Base-by-base conservation (phyloP, 495 filamentous ascomycete species). In the Bathelium albidoporum region DNA sequence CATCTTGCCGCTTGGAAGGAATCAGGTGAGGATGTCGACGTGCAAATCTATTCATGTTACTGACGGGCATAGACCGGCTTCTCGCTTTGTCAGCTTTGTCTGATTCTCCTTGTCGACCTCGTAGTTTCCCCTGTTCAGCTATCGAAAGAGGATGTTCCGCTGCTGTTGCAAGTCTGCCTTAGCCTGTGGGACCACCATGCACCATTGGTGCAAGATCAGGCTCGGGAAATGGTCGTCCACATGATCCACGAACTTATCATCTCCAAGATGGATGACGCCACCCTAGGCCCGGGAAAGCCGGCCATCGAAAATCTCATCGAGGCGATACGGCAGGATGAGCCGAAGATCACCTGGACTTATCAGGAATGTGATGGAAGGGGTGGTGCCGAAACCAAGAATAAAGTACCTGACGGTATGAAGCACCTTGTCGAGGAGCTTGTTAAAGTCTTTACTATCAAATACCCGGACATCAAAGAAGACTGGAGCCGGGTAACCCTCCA, bases 101-200 rank as follows among this genome's bases (percentile, higher is more conserved):
- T 98, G 32, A 96, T 97, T 36, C 84, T 97, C 62, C 82, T 98
- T 14, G 94, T 98, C 20, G 94, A 98, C 77, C 82, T 98, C 24
- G 91, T 97, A 83, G 91, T 98, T 32, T 89, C 91, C 22, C 91
- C 94, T 0, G 87, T 94, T 58, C 86, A 89, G 36, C 80, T 96
- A 22, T 77, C 83, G 26, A 73, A 83, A 12, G 88, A 94, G 18
- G 88, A 90, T 65, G 81, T 97, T 5, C 88, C 92, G 36, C 81
- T 94, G 24, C 76, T 98, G 58, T 76, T 98, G 12, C 94, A 98
- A 75, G 90, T 95, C 18, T 85, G 96, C 18, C 87, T 94, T 36
- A 90, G 96, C 1, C 82, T 97, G 14, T 98, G 94, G 94, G 94
- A 98, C 71, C 90, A 96, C 62, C 95, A 97, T 69, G 95, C 87